Evolutionary conservation across 345 rosid genomes (phyloP), one percentile per base, ranked within the genome.

Genomic region (Eucalyptus pumila): DNA sequence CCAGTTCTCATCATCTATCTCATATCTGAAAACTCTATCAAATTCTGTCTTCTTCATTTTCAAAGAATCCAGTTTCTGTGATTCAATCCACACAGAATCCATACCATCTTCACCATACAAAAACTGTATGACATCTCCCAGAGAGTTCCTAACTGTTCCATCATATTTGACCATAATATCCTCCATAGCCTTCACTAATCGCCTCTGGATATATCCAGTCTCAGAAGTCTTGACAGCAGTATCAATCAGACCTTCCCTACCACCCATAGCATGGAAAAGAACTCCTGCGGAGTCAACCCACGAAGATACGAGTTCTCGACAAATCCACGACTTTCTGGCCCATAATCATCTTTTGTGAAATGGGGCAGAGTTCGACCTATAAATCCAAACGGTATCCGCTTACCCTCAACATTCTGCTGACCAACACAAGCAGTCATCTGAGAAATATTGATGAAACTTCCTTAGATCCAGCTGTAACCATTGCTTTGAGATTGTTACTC

Each of bases 401-500:
- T 97, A 86, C 99, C 99, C 95, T 97, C 99, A 50, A 97, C 99
- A 93, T 97, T 97, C 92, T 97, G 99, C 95, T 97, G 99, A 85
- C 99, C 99, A 85, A 97, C 99, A 94, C 99, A 97, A 86, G 99
- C 99, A 91, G 99, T 97, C 99, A 97, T 97, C 91, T 97, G 99
- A 81, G 99, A 97, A 89, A 97, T 97, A 87, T 97, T 97, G 88
- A 97, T 97, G 91, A 97, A 97, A 95, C 99, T 97, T 89, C 99
- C 92, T 97, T 97, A 27, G 99, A 97, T 89, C 99, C 99, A 83
- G 99, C 99, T 87, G 99, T 97, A 89, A 97, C 99, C 99, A 97
- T 97, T 34, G 99, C 99, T 94, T 97, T 97, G 52, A 97, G 98
- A 92, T 97, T 97, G 92, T 97, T 97, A 90, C 99, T 97, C 93